Base-by-base conservation (phyloP, 2,329 filamentous ascomycete genomes). In the Zasmidium cellare region DNA sequence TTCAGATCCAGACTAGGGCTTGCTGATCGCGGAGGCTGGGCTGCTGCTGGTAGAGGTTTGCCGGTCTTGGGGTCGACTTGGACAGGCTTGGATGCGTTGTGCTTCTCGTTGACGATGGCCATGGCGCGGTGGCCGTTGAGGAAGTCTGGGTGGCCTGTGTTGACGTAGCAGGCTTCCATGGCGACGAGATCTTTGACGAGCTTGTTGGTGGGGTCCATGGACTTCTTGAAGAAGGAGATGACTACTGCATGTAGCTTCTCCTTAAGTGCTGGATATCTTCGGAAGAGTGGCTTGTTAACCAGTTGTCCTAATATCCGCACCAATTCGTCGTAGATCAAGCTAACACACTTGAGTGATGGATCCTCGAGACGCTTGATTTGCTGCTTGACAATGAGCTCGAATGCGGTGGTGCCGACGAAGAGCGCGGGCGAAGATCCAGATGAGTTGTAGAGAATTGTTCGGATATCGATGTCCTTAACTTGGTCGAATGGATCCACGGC, bases 41-140 rank as follows among this genome's bases (percentile, higher is more conserved):
- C 80, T 16, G 82, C 74, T 41, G 83, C 79, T 16, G 89, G 86
- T 20, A 99, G 81, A 44, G 94, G 92, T 82, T 97, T 97, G 75
- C 96, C 96, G 1, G 93, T 97, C 84, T 99, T 99, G 55, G 94
- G 94, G 73, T 99, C 94, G 24, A 99, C 93, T 76, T 97, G 94
- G 1, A 92, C 89, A 18, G 94, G 93, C 77, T 93, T 96, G 50
- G 82, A 69, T 23, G 88, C 83, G 71, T 85, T 90, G 74, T 96
- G 89, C 60, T 91, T 88, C 75, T 99, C 94, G 71, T 97, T 96
- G 58, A 99, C 92, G 64, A 99, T 93, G 11, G 94, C 91, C 94
- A 99, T 99, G 49, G 94, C 93, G 69, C 92, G 87, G 75, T 97
- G 93, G 23, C 94, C 94, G 72, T 96, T 97, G 64, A 99, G 80